A percentile compares a stretch with the other conserved stretches of the same genome.
These are phyloP conservation scores for Glebionis coronaria DNA, from an alignment of 129 eudicot species.

Conservation along the genomic window DNA sequence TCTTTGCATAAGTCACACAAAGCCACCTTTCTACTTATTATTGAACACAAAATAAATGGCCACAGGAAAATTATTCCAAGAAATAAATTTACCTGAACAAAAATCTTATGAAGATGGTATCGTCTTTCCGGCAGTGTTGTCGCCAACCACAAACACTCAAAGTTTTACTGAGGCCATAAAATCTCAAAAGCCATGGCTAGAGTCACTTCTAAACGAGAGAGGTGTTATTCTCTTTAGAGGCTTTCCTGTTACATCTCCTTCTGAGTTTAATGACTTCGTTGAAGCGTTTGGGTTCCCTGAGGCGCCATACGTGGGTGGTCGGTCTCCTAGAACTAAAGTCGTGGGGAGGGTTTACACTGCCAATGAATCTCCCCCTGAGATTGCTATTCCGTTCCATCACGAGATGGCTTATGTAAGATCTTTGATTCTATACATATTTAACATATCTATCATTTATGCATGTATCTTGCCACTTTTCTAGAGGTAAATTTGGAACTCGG, in stretches of 20 bases:
- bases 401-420: slow-evolving; percentile 25
- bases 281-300: slow-evolving; percentile 29
- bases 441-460: neutral
- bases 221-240: slow-evolving; percentile 26
- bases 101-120: neutral
- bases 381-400: slow-evolving; percentile 28
- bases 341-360: slow-evolving; percentile 32
- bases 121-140: slow-evolving; percentile 44
- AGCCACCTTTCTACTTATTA: too few species aligned
- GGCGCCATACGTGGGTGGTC: slow-evolving; percentile 14
- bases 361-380: slow-evolving; percentile 16
- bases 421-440: neutral
- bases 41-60: too few species aligned
- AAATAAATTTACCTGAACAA: too few species aligned
- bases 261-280: slow-evolving; percentile 47
- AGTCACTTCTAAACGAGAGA: slow-evolving; percentile 12
- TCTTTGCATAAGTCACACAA: too few species aligned
- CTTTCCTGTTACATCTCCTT: slow-evolving; percentile 31
- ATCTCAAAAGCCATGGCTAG: slow-evolving; percentile 41
- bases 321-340: slow-evolving; percentile 45
- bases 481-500: too few species aligned
- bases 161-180: slow-evolving; percentile 21
- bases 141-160: slow-evolving; percentile 29
- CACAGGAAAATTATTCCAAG: too few species aligned
- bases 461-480: too few species aligned